phyloP scores from a whole-genome alignment of 2,329 filamentous ascomycete genomes.

The Stagonosporopsis chrysanthemi region DNA sequence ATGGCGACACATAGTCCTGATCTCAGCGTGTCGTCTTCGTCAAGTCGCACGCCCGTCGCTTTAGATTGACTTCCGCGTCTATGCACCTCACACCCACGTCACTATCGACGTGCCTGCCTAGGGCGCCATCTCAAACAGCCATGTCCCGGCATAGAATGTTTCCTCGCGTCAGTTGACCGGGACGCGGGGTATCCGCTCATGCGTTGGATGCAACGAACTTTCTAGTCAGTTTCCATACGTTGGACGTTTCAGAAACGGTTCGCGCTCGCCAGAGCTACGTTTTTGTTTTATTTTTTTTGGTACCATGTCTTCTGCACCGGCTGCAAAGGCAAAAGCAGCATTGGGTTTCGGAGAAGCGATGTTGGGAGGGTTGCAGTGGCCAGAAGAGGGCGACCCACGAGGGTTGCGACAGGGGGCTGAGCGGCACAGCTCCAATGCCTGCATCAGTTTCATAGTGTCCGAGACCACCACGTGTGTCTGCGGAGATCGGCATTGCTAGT shows the following conservation, averaged over 20 bases:
- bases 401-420: slow-evolving; percentile 4
- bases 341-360: slow-evolving; percentile 19
- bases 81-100: slow-evolving; percentile 34
- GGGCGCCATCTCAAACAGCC: slow-evolving; percentile 29
- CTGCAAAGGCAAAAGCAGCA: slow-evolving; percentile 21
- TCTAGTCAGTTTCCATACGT: slow-evolving; percentile 40
- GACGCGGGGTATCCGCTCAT: slow-evolving; percentile 44
- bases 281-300: slow-evolving; percentile 19
- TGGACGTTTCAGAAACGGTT: slow-evolving; percentile 35
- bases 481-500: slow-evolving; percentile 6
- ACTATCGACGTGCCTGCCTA: slow-evolving; percentile 22
- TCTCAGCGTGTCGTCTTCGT: slow-evolving; percentile 10
- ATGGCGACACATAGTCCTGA: slow-evolving; percentile 9
- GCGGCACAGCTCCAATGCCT: slow-evolving; percentile 3
- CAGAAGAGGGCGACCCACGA: not conserved
- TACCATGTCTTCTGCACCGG: slow-evolving; percentile 9
- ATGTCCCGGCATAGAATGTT: slow-evolving; percentile 30
- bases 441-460: slow-evolving; percentile 3
- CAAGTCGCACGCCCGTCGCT: slow-evolving; percentile 21
- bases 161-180: slow-evolving; percentile 36
- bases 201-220: slow-evolving; percentile 39
- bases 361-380: not conserved
- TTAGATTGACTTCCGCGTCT: slow-evolving; percentile 29
- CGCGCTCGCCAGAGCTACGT: slow-evolving; percentile 20
- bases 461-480: slow-evolving; percentile 8